A percentile compares a stretch with the other conserved stretches of the same genome.
Evolutionary conservation across 176 grass and related monocot species (phyloP).

Genomic region (Areca catechu): DNA sequence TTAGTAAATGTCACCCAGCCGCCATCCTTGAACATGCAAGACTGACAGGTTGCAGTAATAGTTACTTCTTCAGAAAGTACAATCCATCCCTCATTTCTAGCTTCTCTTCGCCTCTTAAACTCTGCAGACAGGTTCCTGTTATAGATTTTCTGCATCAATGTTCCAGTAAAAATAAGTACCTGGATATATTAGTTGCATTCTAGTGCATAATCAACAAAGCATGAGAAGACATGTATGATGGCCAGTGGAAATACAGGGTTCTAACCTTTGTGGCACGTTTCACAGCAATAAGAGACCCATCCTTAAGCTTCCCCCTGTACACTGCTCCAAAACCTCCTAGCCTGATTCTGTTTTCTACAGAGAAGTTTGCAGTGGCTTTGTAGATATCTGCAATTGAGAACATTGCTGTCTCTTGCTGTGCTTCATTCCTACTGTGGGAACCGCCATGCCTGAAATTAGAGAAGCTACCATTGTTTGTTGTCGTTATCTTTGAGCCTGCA

Average conservation of each 20-base stretch:
- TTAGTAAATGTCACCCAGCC: too few relatives aligned
- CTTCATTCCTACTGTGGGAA: constrained; percentile 21
- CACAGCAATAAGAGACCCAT: constrained; percentile 76
- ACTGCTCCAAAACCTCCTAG: constrained; percentile 70
- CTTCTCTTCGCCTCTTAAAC: constrained; percentile 86
- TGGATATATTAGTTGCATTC: too few relatives aligned
- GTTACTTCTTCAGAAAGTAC: constrained; percentile 45
- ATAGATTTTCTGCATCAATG: constrained; percentile 42
- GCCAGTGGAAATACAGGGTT: neutral
- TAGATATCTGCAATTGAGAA: constrained; percentile 58
- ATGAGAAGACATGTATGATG: neutral
- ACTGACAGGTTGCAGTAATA: too few relatives aligned
- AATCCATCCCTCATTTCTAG: constrained; percentile 72
- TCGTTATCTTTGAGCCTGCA: constrained; percentile 67
- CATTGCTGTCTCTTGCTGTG: constrained; percentile 20
- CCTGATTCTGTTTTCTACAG: constrained; percentile 64
- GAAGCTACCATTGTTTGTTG: constrained; percentile 42
- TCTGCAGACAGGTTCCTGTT: constrained; percentile 45
- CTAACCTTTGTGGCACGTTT: constrained; percentile 81
- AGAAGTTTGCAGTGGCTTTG: constrained; percentile 74
- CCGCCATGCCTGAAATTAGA: constrained; percentile 26
- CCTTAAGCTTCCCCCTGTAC: constrained; percentile 69
- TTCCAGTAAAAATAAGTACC: too few relatives aligned
- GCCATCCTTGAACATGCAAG: too few relatives aligned
- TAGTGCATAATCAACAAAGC: too few relatives aligned